Conservation (phyloP, 768 basidiomycete genomes). For the Trametes cubensis region DNA sequence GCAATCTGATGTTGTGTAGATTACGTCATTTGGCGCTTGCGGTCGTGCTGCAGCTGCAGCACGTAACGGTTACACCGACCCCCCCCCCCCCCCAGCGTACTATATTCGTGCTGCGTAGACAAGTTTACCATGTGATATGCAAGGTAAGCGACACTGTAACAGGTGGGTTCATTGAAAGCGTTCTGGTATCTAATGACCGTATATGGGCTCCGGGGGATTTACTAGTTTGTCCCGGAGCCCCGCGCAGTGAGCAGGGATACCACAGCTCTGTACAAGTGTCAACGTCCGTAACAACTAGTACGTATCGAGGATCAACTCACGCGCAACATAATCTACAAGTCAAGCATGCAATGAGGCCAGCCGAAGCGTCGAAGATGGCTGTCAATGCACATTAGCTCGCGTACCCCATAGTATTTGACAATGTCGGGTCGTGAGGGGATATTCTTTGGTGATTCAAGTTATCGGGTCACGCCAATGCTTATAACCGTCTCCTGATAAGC, state of each 20-base stretch:
- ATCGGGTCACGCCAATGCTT: background rate
- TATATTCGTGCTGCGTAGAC: too few species aligned
- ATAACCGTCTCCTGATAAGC: background rate
- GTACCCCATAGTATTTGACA: conserved; percentile 3
- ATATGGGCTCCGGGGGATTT: conserved; percentile 18
- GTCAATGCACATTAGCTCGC: background rate
- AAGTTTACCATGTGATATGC: too few species aligned
- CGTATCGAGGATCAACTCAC: background rate
- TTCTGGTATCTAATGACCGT: too few species aligned
- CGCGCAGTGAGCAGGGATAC: too few species aligned
- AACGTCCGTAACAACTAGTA: background rate
- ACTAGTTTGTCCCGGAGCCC: conserved; percentile 14
- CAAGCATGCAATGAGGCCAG: conserved; percentile 12
- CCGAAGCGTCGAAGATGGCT: conserved; percentile 17
- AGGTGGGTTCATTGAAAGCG: background rate
- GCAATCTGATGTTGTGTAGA: too few species aligned
- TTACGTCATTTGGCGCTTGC: too few species aligned
- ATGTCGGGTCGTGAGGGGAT: background rate
- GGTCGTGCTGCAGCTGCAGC: too few species aligned
- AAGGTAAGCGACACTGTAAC: too few species aligned
- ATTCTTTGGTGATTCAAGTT: background rate
- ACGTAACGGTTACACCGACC: too few species aligned
- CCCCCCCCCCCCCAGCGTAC: too few species aligned
- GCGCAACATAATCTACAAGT: conserved; percentile 21
- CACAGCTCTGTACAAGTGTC: background rate